Conservation (phyloP, 164 flowering plant species). For the Stephania japonica region DNA sequence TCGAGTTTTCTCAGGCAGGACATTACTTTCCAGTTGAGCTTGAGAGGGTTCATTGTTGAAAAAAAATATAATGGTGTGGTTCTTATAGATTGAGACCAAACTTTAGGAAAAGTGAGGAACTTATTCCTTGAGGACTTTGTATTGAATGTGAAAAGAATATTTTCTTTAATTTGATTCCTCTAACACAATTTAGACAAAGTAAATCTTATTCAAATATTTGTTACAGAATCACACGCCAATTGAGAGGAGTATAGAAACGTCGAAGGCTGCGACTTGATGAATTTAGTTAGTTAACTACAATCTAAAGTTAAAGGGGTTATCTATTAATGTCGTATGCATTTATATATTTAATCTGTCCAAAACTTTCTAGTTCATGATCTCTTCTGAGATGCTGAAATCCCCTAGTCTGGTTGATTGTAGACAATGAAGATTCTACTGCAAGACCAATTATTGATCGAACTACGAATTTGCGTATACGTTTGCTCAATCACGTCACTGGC, state of each 20-base stretch:
- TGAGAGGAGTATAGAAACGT: no score
- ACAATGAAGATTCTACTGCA: not conserved
- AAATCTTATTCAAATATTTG: not conserved
- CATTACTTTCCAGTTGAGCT: conserved; percentile 25
- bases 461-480: not conserved
- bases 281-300: no score
- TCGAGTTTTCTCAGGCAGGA: conserved; percentile 40
- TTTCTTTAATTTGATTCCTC: conserved; percentile 14
- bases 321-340: not conserved
- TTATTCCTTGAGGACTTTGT: conserved; percentile 43
- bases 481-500: not conserved
- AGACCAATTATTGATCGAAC: not conserved
- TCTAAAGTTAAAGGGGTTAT: no score
- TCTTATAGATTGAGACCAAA: conserved; percentile 20
- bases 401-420: not conserved
- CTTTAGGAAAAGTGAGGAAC: conserved; percentile 25
- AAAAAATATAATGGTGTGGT: conserved; percentile 12
- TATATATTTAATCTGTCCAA: not conserved
- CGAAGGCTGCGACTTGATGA: no score
- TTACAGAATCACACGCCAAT: not conserved
- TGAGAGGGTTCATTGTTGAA: conserved; percentile 7
- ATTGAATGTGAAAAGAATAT: conserved; percentile 34
- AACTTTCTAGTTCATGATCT: no score
- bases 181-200: not conserved
- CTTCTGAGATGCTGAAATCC: no score